Evolutionary conservation across 2,329 filamentous ascomycete species (phyloP), one percentile per base, ranked within the genome.

Genomic region (Xylaria sp.): DNA sequence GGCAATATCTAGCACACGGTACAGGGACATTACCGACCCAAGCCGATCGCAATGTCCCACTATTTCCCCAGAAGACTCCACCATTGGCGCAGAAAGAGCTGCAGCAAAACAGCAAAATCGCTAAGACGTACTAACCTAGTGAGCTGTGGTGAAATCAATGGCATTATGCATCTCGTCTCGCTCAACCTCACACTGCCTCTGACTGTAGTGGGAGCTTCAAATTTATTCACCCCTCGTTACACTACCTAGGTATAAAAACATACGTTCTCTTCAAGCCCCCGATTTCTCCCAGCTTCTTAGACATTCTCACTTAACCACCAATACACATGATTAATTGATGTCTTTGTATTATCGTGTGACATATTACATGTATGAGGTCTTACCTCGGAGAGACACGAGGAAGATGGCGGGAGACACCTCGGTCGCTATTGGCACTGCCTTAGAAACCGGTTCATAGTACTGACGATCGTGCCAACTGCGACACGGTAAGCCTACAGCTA

Each of bases 1-100:
- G 12, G 48, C 0, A n/a, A 20, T 5, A 20, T 9, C 8, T 48
- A 28, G 28, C 28, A 48, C 46, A 9, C 44, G 18, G 18, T 20
- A 20, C 18, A 2, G 44, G 5, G 44, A 20, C n/a, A 10, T 20
- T 3, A 20, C 18, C 39, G 39, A 18, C 44, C 6, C 41, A 46
- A n/a, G 41, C 2, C 55, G 37, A 46, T 46, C 39, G 8, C 25
- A 58, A 46, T 58, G 56, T 46, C 39, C 56, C 56, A 58, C 37
- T 58, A 44, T 58, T 58, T 58, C 56, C 56, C 56, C 56, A n/a
- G 56, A 34, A 20, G 13, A 13, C 39, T 31, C 31, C 12, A 25
- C 55, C 31, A 58, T 23, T 31, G n/a, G 20, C 15, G 31, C 31
- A 37, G 52, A 20, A 15, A 20, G 44, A 28, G 18, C 9, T 10